A percentile compares a stretch with the other conserved stretches of the same genome.
Conservation (phyloP, 73 alveolate species). For the Breviolum minutum region DNA sequence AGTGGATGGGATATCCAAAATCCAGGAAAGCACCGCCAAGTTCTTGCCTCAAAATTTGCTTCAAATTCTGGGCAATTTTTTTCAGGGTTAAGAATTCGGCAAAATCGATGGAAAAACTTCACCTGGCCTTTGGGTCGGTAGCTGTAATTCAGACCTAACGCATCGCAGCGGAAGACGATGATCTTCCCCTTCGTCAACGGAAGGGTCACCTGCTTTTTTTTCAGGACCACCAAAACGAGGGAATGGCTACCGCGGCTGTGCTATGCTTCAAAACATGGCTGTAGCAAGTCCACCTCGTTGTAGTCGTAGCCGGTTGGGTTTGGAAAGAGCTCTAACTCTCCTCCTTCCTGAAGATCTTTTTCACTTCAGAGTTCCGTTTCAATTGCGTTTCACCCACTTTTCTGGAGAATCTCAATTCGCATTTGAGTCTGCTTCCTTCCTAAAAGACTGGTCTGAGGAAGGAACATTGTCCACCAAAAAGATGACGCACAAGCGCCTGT, state of each 20-base stretch:
- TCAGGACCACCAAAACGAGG: no score
- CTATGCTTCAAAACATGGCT: background rate
- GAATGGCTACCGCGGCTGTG: no score
- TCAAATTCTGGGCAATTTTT: background rate
- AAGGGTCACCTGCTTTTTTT: constrained; percentile 86
- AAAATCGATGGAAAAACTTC: background rate
- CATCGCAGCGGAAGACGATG: constrained; percentile 77
- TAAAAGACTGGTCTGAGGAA: background rate
- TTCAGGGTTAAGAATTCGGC: background rate
- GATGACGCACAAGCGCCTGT: constrained; percentile 57
- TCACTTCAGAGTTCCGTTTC: background rate
- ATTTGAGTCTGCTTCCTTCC: background rate
- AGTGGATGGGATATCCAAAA: constrained; percentile 59
- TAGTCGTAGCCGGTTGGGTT: constrained; percentile 88
- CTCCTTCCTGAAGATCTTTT: constrained; percentile 5
- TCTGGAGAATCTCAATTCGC: background rate
- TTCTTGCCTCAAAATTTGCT: constrained; percentile 22
- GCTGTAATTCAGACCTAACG: constrained; percentile 77
- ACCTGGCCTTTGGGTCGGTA: constrained; percentile 85
- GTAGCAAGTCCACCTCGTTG: constrained; percentile 4
- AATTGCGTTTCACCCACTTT: no score
- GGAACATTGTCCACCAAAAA: constrained; percentile 51
- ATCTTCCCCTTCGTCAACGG: constrained; percentile 57
- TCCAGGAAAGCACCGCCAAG: constrained; percentile 63
- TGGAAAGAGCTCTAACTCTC: constrained; percentile 71